Evolutionary conservation across 148 eudicot genomes (phyloP).

Genomic region (Camellia lanceoleosa): DNA sequence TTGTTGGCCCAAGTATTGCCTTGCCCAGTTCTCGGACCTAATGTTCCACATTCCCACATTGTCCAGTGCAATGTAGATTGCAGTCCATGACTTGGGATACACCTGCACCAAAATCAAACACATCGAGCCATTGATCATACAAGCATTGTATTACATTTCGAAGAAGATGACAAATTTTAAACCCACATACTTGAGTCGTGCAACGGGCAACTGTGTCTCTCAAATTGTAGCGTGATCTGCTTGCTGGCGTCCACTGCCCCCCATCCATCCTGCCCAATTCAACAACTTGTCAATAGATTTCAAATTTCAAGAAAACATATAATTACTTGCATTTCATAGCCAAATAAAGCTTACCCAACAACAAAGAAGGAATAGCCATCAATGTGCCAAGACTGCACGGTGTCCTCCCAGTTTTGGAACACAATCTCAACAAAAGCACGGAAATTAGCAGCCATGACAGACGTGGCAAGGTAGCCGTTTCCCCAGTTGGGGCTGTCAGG

Average conservation of each 20-base stretch:
- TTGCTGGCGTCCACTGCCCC: conserved; percentile 76
- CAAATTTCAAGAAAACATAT: neutral
- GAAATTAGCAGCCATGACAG: conserved; percentile 69
- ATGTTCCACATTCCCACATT: conserved; percentile 50
- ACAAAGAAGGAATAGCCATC: conserved; percentile 95
- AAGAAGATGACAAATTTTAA: conserved; percentile 24
- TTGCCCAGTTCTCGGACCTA: too few relatives aligned
- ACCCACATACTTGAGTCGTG: conserved; percentile 63
- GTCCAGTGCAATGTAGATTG: too few relatives aligned
- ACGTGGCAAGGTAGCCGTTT: conserved; percentile 57
- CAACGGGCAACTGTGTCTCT: conserved; percentile 88
- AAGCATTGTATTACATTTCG: too few relatives aligned
- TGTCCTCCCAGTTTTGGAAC: conserved; percentile 79
- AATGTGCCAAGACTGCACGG: conserved; percentile 85
- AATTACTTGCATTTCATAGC: neutral
- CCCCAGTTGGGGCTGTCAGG: conserved; percentile 53
- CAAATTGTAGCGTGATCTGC: conserved; percentile 66
- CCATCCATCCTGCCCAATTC: conserved; percentile 75
- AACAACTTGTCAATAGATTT: neutral
- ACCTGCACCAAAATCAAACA: too few relatives aligned
- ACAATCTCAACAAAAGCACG: conserved; percentile 75
- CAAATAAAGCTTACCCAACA: conserved; percentile 64
- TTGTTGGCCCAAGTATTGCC: conserved; percentile 84
- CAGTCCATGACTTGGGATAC: too few relatives aligned
- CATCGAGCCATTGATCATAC: too few relatives aligned